A percentile compares a stretch with the other conserved stretches of the same genome.
These are phyloP conservation scores for Pinus albicaulis DNA, from an alignment of 75 land plant genomes.

Conservation along the genomic window DNA sequence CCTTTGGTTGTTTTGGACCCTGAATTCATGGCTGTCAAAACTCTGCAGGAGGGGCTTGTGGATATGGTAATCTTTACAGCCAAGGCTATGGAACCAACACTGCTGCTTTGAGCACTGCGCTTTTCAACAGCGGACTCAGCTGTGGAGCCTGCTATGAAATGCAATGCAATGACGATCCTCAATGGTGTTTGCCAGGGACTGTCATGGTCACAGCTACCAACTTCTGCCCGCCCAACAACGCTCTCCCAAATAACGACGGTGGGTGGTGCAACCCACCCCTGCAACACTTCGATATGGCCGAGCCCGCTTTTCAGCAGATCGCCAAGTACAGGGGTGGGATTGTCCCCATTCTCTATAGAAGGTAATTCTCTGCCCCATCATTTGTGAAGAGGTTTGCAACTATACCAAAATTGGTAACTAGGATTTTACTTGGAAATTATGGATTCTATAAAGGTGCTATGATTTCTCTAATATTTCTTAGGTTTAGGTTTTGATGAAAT, in stretches of 20 bases:
- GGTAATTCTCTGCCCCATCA: background rate
- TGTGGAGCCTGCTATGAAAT: conserved; percentile 32
- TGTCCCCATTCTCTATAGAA: conserved; percentile 7
- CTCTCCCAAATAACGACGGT: background rate
- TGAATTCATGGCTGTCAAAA: background rate
- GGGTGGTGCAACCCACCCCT: conserved; percentile 13
- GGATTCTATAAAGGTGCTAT: no score
- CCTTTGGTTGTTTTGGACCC: no score
- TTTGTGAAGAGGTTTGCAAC: no score
- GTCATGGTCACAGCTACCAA: conserved; percentile 10
- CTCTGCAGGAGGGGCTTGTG: conserved; percentile 26
- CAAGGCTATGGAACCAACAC: conserved; percentile 28
- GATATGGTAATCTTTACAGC: conserved; percentile 19
- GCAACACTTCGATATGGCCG: conserved; percentile 4
- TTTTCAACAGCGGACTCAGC: conserved; percentile 15
- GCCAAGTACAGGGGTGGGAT: conserved; percentile 4
- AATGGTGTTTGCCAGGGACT: conserved; percentile 14
- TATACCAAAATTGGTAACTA: no score
- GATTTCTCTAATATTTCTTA: no score
- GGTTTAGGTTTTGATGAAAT: no score
- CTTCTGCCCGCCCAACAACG: conserved; percentile 8
- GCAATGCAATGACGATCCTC: conserved; percentile 8
- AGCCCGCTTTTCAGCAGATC: conserved; percentile 8
- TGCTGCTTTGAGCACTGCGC: conserved; percentile 27
- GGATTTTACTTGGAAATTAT: no score